Percentiles rank a stretch among this genome's conserved stretches.
Conservation (phyloP, 2,329 filamentous ascomycete species). For the Ustulina deusta region DNA sequence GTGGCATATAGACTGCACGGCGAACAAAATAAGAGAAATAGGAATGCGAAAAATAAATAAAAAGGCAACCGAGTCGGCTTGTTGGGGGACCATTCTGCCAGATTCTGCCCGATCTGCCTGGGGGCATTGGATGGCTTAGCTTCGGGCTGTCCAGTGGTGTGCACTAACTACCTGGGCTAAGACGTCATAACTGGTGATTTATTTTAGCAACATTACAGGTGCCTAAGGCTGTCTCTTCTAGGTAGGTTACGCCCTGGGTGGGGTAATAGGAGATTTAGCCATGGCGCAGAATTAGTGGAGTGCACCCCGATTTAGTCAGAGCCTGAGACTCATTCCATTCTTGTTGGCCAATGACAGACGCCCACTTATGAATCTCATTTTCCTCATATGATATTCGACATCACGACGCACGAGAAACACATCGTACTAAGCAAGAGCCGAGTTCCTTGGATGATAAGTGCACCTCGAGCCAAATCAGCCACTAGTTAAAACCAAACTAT, state of each 20-base stretch:
- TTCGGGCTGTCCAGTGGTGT: too few species aligned
- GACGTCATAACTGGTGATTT: too few species aligned
- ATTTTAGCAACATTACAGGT: too few species aligned
- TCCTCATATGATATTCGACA: background rate
- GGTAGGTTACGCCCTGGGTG: background rate
- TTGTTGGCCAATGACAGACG: slow-evolving; percentile 5
- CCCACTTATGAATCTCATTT: slow-evolving; percentile 10
- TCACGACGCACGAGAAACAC: background rate
- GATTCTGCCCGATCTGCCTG: too few species aligned
- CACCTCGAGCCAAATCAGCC: background rate
- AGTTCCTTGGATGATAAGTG: background rate
- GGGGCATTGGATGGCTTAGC: too few species aligned
- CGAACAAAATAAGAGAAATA: too few species aligned
- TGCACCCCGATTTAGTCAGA: background rate
- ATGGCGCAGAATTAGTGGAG: background rate
- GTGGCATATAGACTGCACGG: too few species aligned
- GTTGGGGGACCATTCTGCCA: too few species aligned
- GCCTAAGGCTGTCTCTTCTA: too few species aligned
- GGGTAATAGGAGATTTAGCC: background rate
- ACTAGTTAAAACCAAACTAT: background rate
- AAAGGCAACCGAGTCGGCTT: too few species aligned
- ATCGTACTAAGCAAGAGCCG: background rate
- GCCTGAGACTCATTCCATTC: background rate
- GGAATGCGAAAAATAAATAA: too few species aligned
- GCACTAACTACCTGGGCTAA: too few species aligned